Evolutionary conservation across 768 basidiomycete genomes (phyloP), one percentile per base, ranked within the genome.

Genomic region (Lactarius hengduanensis): DNA sequence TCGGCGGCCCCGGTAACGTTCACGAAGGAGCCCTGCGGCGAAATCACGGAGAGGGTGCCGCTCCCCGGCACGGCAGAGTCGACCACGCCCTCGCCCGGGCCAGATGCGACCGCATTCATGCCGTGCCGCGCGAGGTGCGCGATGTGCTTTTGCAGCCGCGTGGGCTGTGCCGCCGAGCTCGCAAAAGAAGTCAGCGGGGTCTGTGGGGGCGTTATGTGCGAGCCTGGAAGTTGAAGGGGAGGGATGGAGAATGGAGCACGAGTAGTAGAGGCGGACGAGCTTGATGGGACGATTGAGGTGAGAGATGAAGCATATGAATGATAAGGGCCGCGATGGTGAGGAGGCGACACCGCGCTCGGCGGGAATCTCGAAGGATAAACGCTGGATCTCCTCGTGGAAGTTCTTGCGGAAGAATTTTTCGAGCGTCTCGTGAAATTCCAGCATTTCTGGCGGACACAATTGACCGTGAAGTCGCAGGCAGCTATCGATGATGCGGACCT

Each of bases 391-490:
- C 43, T 94, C 92, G 4, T 84, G 76, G 78, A 92, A 94, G 72
- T 92, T 92, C 76, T 89, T 91, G 63, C 80, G 84, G 81, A 93
- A 94, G 76, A 94, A 90, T 67, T 84, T 87, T 74, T 92, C 89
- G 55, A 98, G 80, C 0, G 93, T 94, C 66, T 89, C 88, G 74
- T 98, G 96, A 83, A 98, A 98, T 5, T 87, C 84, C n/a, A 90
- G 78, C 83, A 97, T 96, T 74, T 95, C 94, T 15, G 86, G 83
- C 0, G 92, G 86, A 73, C 94, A 95, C 36, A 96, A 78, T 55
- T 86, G 82, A 2, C 86, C 87, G 73, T 98, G 95, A 6, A 98
- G 82, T 71, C 85, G 86, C 61, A 98, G 81, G 73, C 93, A 95
- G 61, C 84, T 86, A 68, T 94, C 90, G 58, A 98, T 90, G 58